phyloP scores from a whole-genome alignment of 2,329 filamentous ascomycete species.

The Talaromyces piceae region DNA sequence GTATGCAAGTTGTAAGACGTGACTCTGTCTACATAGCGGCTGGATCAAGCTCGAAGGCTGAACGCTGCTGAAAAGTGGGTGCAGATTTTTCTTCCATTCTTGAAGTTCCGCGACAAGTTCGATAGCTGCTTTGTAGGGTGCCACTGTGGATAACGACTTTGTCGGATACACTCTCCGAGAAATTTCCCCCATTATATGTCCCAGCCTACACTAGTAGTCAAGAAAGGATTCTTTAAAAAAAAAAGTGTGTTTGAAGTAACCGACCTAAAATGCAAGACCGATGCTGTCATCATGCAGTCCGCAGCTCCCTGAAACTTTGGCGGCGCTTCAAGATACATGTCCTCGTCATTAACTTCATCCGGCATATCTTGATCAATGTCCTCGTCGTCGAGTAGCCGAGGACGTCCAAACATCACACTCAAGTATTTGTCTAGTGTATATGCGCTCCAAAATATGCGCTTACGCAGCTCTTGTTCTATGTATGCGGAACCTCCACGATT shows the following conservation, averaged over 20 bases:
- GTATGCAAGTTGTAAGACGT: constrained; percentile 32
- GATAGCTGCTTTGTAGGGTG: constrained; percentile 25
- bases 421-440: constrained; percentile 59
- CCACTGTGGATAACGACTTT: constrained; percentile 22
- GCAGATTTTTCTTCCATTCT: constrained; percentile 29
- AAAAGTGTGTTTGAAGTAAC: constrained; percentile 1
- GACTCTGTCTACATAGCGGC: constrained; percentile 31
- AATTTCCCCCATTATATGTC: constrained; percentile 43
- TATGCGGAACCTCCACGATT: constrained; percentile 24
- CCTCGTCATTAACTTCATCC: constrained; percentile 48
- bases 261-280: constrained; percentile 31
- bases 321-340: constrained; percentile 43
- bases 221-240: neutral
- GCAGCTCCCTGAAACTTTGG: constrained; percentile 25
- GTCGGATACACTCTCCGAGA: constrained; percentile 39
- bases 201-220: constrained; percentile 31
- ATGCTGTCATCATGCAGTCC: constrained; percentile 35
- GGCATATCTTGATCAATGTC: constrained; percentile 58
- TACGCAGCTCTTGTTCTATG: constrained; percentile 45
- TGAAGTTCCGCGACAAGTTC: constrained; percentile 29
- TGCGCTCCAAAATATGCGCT: constrained; percentile 55
- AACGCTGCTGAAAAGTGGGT: constrained; percentile 30
- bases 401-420: constrained; percentile 56
- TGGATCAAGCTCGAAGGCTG: constrained; percentile 30
- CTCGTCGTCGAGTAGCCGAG: constrained; percentile 54